phyloP scores from a whole-genome alignment of 805 yeast genomes.

The Candida parachauliodes region DNA sequence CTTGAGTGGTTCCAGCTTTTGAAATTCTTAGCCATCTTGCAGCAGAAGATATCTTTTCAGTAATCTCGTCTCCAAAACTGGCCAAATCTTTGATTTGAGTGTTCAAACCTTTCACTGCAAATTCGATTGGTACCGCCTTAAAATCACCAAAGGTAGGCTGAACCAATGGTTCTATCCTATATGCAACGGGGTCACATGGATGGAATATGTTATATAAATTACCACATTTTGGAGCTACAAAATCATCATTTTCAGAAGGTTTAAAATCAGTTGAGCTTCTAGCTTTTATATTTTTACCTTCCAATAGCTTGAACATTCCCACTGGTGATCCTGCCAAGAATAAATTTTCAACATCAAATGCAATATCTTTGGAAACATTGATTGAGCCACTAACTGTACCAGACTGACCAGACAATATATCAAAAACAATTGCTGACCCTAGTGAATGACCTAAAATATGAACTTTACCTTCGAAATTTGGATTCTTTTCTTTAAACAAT shows the following conservation, averaged over 20 bases:
- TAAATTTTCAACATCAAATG: slow-evolving; percentile 69
- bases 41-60: slow-evolving; percentile 32
- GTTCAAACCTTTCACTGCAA: slow-evolving; percentile 50
- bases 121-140: slow-evolving; percentile 58
- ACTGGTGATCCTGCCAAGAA: slow-evolving; percentile 89
- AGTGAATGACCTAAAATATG: slow-evolving; percentile 88
- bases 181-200: slow-evolving; percentile 89
- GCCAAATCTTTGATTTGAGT: slow-evolving; percentile 44
- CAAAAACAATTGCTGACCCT: slow-evolving; percentile 83
- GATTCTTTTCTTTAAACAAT: slow-evolving; percentile 59
- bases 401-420: slow-evolving; percentile 56
- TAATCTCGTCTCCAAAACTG: slow-evolving; percentile 34
- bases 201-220: slow-evolving; percentile 82
- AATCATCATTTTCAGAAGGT: slow-evolving; percentile 11
- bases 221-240: slow-evolving; percentile 49
- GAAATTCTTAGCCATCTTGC: slow-evolving; percentile 30
- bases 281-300: slow-evolving; percentile 51
- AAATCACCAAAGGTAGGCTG: slow-evolving; percentile 43
- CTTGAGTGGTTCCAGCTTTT: slow-evolving; percentile 10
- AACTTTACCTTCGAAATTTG: slow-evolving; percentile 73
- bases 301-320: slow-evolving; percentile 78
- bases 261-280: slow-evolving; percentile 16
- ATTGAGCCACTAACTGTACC: slow-evolving; percentile 13
- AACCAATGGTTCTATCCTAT: slow-evolving; percentile 83
- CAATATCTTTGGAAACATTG: slow-evolving; percentile 41